phyloP scores from a whole-genome alignment of 139 green algal genomes.

The Ulvella scutata region DNA sequence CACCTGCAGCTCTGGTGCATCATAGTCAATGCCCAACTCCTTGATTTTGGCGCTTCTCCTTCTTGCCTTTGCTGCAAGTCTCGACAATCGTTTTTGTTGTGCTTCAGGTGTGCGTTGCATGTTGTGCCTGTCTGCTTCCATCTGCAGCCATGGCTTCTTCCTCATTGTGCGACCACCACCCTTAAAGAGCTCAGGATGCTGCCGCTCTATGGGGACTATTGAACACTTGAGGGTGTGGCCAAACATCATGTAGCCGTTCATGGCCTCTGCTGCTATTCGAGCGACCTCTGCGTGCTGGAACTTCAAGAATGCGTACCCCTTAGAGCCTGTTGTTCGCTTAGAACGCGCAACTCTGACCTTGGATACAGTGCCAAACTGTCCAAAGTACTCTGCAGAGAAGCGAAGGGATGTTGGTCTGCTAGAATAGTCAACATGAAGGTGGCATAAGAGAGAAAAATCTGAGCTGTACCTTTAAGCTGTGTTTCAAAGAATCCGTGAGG shows the following conservation, averaged over 20 bases:
- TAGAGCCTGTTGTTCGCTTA: slow-evolving; percentile 36
- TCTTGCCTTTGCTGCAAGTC: slow-evolving; percentile 30
- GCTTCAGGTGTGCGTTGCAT: slow-evolving; percentile 32
- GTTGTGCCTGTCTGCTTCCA: slow-evolving; percentile 57
- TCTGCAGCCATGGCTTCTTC: slow-evolving; percentile 50
- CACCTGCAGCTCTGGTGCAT: slow-evolving; percentile 4
- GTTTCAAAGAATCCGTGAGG: slow-evolving; percentile 87
- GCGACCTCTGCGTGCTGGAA: slow-evolving; percentile 64
- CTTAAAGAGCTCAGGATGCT: slow-evolving; percentile 62
- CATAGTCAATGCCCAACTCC: slow-evolving; percentile 65
- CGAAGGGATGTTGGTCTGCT: too few relatives aligned
- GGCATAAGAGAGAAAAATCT: neutral
- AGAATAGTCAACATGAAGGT: too few relatives aligned
- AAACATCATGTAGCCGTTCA: slow-evolving; percentile 88
- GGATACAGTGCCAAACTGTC: slow-evolving; percentile 50
- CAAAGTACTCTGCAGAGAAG: slow-evolving; percentile 51
- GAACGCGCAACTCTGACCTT: slow-evolving; percentile 38
- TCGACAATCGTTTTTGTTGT: slow-evolving; percentile 21
- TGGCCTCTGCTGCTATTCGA: slow-evolving; percentile 58
- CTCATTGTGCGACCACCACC: slow-evolving; percentile 60
- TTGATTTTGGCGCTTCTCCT: slow-evolving; percentile 35
- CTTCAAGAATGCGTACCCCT: slow-evolving; percentile 58
- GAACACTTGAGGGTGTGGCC: slow-evolving; percentile 34
- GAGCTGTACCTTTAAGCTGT: slow-evolving; percentile 52
- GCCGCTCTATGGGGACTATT: slow-evolving; percentile 21